These are phyloP conservation scores for Fagus sylvatica DNA, from an alignment of 306 rosid genomes.

Conservation along the genomic window DNA sequence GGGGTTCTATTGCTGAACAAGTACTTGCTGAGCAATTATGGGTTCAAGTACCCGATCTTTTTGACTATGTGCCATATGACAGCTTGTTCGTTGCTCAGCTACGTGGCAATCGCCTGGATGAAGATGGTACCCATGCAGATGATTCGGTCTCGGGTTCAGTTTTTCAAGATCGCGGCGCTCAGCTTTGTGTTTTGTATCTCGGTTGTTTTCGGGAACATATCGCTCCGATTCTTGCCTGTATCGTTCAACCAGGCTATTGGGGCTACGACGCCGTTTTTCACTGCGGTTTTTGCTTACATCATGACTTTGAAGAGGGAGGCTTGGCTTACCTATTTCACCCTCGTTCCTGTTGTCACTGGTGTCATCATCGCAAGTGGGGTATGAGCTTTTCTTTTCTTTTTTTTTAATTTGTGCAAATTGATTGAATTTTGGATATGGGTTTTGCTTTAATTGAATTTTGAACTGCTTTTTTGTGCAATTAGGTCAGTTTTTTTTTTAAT, in stretches of 20 bases:
- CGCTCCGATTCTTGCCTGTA: slow-evolving; percentile 86
- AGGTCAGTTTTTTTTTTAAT: background rate
- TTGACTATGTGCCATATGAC: slow-evolving; percentile 99
- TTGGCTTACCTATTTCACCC: slow-evolving; percentile 90
- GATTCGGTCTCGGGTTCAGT: slow-evolving; percentile 82
- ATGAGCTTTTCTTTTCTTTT: slow-evolving; percentile 10
- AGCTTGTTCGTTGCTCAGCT: slow-evolving; percentile 89
- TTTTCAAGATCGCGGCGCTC: slow-evolving; percentile 81
- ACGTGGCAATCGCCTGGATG: slow-evolving; percentile 93
- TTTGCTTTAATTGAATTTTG: slow-evolving; percentile 15
- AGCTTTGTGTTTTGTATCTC: slow-evolving; percentile 87
- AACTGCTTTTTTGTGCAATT: background rate
- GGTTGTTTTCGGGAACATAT: slow-evolving; percentile 92
- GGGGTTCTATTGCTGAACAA: slow-evolving; percentile 89
- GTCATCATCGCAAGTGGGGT: slow-evolving; percentile 99
- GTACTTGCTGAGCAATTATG: slow-evolving; percentile 90
- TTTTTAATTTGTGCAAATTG: background rate
- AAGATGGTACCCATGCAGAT: slow-evolving; percentile 96
- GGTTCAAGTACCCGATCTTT: slow-evolving; percentile 98
- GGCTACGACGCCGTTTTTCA: slow-evolving; percentile 95
- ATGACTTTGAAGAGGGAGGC: slow-evolving; percentile 94
- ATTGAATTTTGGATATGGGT: background rate
- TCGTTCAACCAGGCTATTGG: slow-evolving; percentile 95
- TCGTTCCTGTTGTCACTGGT: slow-evolving; percentile 90
- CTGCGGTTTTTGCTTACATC: slow-evolving; percentile 89